Percentiles rank a stretch among this genome's conserved stretches.
phyloP scores from a whole-genome alignment of 2,329 filamentous ascomycete species.

The Allantophomopsis lycopodina region DNA sequence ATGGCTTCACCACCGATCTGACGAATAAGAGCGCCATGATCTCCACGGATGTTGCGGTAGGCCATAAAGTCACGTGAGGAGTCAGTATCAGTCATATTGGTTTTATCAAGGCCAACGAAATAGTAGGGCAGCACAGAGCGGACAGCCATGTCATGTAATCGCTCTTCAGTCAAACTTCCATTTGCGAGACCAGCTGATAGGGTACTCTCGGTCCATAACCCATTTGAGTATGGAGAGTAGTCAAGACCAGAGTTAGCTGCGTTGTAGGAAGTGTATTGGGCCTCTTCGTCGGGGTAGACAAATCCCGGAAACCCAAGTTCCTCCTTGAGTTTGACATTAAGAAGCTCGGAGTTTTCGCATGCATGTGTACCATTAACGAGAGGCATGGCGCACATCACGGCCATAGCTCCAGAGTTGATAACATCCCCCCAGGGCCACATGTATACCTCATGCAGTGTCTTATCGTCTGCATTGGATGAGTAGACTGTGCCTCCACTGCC shows the following conservation, averaged over 20 bases:
- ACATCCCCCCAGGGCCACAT: conserved; percentile 41
- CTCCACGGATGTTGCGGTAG: conserved; percentile 26
- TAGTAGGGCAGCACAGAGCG: conserved; percentile 63
- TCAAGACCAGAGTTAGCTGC: conserved; percentile 58
- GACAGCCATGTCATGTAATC: conserved; percentile 83
- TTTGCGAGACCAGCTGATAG: conserved; percentile 79
- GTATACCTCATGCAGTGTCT: conserved; percentile 46
- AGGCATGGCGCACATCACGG: conserved; percentile 41
- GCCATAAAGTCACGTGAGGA: conserved; percentile 88
- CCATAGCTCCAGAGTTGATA: conserved; percentile 61
- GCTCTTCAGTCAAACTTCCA: conserved; percentile 76
- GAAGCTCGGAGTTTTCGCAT: conserved; percentile 63
- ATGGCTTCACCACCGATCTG: conserved; percentile 50
- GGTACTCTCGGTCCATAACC: no score
- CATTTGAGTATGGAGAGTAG: conserved; percentile 38
- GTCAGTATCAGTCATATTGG: conserved; percentile 24
- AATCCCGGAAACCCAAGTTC: conserved; percentile 75
- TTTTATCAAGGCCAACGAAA: conserved; percentile 37
- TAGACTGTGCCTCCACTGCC: no score
- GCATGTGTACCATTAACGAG: conserved; percentile 68
- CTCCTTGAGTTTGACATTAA: conserved; percentile 66
- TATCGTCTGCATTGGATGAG: conserved; percentile 50
- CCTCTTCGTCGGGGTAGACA: conserved; percentile 68
- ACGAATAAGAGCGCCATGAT: conserved; percentile 31
- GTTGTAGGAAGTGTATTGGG: conserved; percentile 55